Conservation (phyloP, 306 rosid genomes). For the Albizia julibrissin region DNA sequence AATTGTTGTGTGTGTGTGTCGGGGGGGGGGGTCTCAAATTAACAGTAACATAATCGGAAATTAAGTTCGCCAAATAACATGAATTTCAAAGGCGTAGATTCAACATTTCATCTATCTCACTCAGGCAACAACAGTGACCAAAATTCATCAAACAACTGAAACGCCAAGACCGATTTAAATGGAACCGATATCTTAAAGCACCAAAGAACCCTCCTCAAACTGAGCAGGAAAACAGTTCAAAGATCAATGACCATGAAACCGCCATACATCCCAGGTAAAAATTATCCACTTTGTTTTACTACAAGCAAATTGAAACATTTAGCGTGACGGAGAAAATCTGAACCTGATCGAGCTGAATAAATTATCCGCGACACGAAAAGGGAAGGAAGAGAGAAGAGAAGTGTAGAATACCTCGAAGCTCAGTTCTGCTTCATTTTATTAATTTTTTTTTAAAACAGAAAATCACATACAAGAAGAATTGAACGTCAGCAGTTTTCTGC, state of each 20-base stretch:
- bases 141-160: background rate
- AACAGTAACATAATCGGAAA: conserved; percentile 21
- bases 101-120: conserved; percentile 18
- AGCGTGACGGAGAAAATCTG: background rate
- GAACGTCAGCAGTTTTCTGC: conserved; percentile 32
- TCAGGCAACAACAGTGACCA: conserved; percentile 13
- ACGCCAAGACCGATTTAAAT: conserved; percentile 28
- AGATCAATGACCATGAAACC: conserved; percentile 24
- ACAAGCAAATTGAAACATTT: background rate
- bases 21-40: background rate
- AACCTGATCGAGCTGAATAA: conserved; percentile 35
- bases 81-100: conserved; percentile 19
- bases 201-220: conserved; percentile 13
- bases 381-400: background rate
- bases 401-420: conserved; percentile 26
- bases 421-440: conserved; percentile 16
- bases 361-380: background rate
- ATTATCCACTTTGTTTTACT: background rate
- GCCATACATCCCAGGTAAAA: conserved; percentile 1
- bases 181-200: conserved; percentile 17
- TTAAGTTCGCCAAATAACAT: conserved; percentile 15
- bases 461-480: conserved; percentile 21
- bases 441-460: background rate
- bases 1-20: too few relatives aligned
- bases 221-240: conserved; percentile 11